phyloP scores from a whole-genome alignment of 257 asterid genomes.

The Asclepias syriaca region DNA sequence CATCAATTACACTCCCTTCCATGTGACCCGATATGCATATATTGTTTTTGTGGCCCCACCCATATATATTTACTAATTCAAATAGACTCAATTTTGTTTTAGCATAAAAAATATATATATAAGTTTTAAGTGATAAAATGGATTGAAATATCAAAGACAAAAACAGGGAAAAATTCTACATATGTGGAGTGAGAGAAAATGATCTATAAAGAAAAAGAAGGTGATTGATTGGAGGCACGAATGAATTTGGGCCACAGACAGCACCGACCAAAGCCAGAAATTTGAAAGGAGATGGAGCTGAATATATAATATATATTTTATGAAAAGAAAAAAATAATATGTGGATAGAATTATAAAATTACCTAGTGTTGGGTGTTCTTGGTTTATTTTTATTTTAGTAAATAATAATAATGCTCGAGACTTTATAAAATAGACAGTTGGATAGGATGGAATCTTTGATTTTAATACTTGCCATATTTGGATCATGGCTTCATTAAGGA shows the following conservation, averaged over 20 bases:
- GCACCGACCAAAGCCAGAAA: constrained; percentile 34
- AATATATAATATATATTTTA: no score
- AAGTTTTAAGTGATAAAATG: no score
- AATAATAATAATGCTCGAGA: constrained; percentile 5
- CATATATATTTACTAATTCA: no score
- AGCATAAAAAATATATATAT: no score
- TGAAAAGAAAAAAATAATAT: not conserved
- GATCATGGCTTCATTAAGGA: not conserved
- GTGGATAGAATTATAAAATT: constrained; percentile 12
- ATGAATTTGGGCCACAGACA: constrained; percentile 26
- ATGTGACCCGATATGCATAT: constrained; percentile 35
- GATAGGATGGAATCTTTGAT: constrained; percentile 32
- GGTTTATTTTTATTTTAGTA: not conserved
- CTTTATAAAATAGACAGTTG: constrained; percentile 19
- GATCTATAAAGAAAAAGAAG: not conserved
- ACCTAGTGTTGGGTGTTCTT: not conserved
- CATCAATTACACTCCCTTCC: constrained; percentile 30
- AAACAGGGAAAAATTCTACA: no score
- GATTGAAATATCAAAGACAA: no score
- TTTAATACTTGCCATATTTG: constrained; percentile 7
- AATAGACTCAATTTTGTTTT: no score
- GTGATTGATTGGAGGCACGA: constrained; percentile 13
- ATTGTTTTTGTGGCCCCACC: no score
- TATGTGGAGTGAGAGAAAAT: not conserved
- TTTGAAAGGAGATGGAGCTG: constrained; percentile 5